Conservation (phyloP, 345 rosid genomes). For the Triadica sebifera region DNA sequence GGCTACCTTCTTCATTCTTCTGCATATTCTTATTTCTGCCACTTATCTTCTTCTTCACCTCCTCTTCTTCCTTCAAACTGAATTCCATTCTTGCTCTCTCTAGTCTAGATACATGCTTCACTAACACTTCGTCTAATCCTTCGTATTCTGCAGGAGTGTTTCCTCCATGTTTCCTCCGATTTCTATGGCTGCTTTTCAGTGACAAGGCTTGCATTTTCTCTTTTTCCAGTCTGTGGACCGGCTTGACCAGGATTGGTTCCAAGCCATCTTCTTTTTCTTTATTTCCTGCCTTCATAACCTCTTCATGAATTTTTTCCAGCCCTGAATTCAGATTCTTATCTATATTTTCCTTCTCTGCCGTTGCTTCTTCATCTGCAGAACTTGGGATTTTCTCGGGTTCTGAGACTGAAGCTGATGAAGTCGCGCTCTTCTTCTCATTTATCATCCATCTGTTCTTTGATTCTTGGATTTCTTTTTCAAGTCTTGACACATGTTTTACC, state of each 20-base stretch:
- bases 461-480: slow-evolving; percentile 83
- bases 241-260: slow-evolving; percentile 59
- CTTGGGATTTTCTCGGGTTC: slow-evolving; percentile 2
- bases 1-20: slow-evolving; percentile 36
- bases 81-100: slow-evolving; percentile 35
- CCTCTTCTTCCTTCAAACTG: slow-evolving; percentile 28
- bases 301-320: neutral
- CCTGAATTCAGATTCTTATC: slow-evolving; percentile 15
- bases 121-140: slow-evolving; percentile 28
- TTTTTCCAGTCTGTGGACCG: slow-evolving; percentile 50
- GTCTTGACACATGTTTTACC: slow-evolving; percentile 65
- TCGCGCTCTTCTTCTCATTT: slow-evolving; percentile 24
- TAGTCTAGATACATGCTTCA: slow-evolving; percentile 30
- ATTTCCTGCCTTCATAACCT: slow-evolving; percentile 3
- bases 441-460: slow-evolving; percentile 60
- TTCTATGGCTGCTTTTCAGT: slow-evolving; percentile 31
- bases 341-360: slow-evolving; percentile 56
- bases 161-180: slow-evolving; percentile 28
- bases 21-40: slow-evolving; percentile 21
- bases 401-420: slow-evolving; percentile 11
- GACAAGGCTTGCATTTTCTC: slow-evolving; percentile 40
- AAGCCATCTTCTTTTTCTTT: slow-evolving; percentile 41
- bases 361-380: slow-evolving; percentile 8
- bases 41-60: slow-evolving; percentile 3
- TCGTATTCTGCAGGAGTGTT: slow-evolving; percentile 7